Evolutionary conservation across 2,329 filamentous ascomycete genomes (phyloP).

Genomic region (Pyrenophora graminea): DNA sequence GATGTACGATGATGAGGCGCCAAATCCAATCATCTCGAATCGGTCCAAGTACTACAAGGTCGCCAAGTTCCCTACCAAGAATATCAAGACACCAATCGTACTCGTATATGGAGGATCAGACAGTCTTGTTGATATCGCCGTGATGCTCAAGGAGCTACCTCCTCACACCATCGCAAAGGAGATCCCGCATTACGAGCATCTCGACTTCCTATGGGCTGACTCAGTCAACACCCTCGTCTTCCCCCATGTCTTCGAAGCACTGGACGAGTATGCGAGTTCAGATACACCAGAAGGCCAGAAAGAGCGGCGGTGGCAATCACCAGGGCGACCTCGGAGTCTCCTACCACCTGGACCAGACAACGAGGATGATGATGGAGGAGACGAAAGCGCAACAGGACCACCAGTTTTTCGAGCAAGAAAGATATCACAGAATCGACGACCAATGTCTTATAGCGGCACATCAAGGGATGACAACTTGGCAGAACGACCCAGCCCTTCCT

Average conservation of each 20-base stretch:
- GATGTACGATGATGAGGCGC: constrained; percentile 96
- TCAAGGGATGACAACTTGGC: constrained; percentile 4
- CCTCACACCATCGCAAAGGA: constrained; percentile 82
- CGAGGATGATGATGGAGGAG: constrained; percentile 35
- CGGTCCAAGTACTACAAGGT: constrained; percentile 91
- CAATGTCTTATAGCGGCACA: constrained; percentile 14
- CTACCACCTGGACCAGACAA: constrained; percentile 29
- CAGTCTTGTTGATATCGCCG: constrained; percentile 88
- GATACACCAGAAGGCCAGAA: constrained; percentile 18
- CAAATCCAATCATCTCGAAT: constrained; percentile 71
- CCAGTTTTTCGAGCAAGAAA: constrained; percentile 22
- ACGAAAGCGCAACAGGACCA: constrained; percentile 35
- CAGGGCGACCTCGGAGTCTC: constrained; percentile 33
- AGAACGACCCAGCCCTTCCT: constrained; percentile 9
- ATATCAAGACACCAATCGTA: constrained; percentile 94
- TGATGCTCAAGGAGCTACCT: constrained; percentile 89
- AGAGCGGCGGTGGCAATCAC: constrained; percentile 33
- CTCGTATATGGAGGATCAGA: constrained; percentile 93
- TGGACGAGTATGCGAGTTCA: constrained; percentile 66
- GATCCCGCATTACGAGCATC: constrained; percentile 91
- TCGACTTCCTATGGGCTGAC: constrained; percentile 93
- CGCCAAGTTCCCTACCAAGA: constrained; percentile 91
- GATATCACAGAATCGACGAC: constrained; percentile 23
- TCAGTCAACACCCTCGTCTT: constrained; percentile 87
- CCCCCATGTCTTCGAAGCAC: constrained; percentile 85